Percentiles rank a stretch among this genome's conserved stretches.
Evolutionary conservation across 306 rosid species (phyloP).

Genomic region (Adenanthera pavonina): DNA sequence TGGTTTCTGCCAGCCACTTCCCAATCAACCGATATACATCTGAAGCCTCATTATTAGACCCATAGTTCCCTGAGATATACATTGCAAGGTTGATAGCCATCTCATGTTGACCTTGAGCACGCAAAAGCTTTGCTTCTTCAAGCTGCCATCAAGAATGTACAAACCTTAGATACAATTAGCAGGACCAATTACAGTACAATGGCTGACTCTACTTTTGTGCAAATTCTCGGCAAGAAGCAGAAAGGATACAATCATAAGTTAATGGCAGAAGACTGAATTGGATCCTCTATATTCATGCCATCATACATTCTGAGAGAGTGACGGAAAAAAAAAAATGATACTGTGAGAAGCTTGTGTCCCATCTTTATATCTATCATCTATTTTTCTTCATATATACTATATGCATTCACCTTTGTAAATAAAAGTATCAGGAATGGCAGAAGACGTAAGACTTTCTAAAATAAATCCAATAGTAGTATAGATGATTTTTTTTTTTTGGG

Average conservation of each 20-base stretch:
- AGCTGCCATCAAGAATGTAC: constrained; percentile 61
- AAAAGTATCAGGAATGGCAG: background rate
- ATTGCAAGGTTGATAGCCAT: constrained; percentile 92
- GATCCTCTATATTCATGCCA: background rate
- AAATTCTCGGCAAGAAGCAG: constrained; percentile 23
- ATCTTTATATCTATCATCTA: no score
- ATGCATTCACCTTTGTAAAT: no score
- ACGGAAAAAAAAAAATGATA: background rate
- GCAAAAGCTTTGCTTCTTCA: constrained; percentile 97
- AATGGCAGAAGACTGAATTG: constrained; percentile 3
- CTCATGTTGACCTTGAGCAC: constrained; percentile 87
- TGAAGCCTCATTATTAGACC: constrained; percentile 72
- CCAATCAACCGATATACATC: constrained; percentile 88
- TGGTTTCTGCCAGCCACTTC: constrained; percentile 97
- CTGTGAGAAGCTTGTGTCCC: no score
- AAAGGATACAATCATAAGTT: background rate
- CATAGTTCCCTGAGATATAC: constrained; percentile 60
- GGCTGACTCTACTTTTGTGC: constrained; percentile 20
- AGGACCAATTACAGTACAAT: constrained; percentile 9
- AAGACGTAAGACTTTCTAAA: constrained; percentile 2
- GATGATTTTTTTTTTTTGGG: no score
- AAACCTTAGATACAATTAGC: constrained; percentile 10
- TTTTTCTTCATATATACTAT: no score
- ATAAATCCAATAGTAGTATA: background rate
- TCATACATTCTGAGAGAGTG: background rate